phyloP scores from a whole-genome alignment of 2,329 filamentous ascomycete species.

The Pseudogymnoascus sp. region DNA sequence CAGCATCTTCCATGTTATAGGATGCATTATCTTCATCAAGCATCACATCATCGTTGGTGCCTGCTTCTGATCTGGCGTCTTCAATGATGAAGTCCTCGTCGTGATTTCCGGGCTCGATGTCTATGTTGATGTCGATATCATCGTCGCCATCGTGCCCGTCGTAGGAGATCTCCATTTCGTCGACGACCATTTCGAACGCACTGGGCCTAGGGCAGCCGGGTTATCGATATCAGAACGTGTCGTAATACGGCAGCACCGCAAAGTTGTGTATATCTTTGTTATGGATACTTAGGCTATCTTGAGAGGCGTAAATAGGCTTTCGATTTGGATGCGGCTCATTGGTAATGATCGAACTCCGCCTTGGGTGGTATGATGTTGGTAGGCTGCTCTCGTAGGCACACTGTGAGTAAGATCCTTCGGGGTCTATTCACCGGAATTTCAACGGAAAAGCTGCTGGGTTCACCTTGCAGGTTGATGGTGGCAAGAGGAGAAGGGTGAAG shows the following conservation, averaged over 20 bases:
- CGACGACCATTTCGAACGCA: constrained; percentile 29
- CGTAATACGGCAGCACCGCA: background rate
- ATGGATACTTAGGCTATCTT: constrained; percentile 2
- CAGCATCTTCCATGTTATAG: constrained; percentile 31
- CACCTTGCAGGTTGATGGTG: background rate
- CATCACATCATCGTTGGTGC: constrained; percentile 39
- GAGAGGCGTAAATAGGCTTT: background rate
- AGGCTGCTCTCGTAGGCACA: background rate
- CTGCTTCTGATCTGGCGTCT: constrained; percentile 36
- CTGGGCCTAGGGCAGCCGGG: background rate
- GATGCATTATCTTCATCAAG: constrained; percentile 35
- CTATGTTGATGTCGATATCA: constrained; percentile 54
- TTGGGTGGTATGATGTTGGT: background rate
- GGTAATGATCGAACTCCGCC: background rate
- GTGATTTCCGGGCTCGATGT: constrained; percentile 34
- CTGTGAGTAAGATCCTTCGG: background rate
- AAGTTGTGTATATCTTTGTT: background rate
- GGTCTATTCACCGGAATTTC: background rate
- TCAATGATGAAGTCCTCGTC: constrained; percentile 51
- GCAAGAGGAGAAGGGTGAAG: background rate
- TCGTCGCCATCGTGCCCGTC: constrained; percentile 36
- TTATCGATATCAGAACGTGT: background rate
- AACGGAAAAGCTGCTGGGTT: background rate
- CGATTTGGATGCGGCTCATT: background rate
- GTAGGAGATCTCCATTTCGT: constrained; percentile 48